Evolutionary conservation across 164 flowering plant species (phyloP).

Genomic region (Hamamelis virginiana): DNA sequence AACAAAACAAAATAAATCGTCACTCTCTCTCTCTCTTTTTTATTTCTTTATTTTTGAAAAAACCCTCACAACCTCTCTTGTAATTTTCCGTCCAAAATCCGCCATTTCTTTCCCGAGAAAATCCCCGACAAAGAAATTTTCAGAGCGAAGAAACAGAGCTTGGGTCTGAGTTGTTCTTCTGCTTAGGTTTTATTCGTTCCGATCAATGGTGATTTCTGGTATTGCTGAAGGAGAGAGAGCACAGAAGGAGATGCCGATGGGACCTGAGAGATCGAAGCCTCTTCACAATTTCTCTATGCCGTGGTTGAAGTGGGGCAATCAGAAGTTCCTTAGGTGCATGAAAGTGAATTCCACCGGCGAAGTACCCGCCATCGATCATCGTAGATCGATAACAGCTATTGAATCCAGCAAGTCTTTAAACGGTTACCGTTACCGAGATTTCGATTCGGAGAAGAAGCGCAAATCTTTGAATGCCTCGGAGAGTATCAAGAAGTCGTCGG

Average conservation of each 20-base stretch:
- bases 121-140: background rate
- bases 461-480: conserved; percentile 6
- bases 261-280: conserved; percentile 52
- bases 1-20: background rate
- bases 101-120: background rate
- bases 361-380: conserved; percentile 6
- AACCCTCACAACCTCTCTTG: background rate
- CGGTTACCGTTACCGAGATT: background rate
- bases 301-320: conserved; percentile 63
- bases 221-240: conserved; percentile 9
- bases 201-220: conserved; percentile 33
- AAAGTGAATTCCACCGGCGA: conserved; percentile 30
- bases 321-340: conserved; percentile 52
- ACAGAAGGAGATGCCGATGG: conserved; percentile 26
- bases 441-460: conserved; percentile 12
- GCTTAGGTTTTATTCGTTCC: background rate
- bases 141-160: background rate
- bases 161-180: background rate
- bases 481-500: conserved; percentile 1
- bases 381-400: conserved; percentile 24
- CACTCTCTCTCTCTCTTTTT: background rate
- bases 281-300: conserved; percentile 72
- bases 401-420: background rate
- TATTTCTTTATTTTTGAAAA: too few relatives aligned
- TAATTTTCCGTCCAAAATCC: background rate